These are phyloP conservation scores for Aphanomyces astaci DNA, from an alignment of 352 stramenopile species.

Conservation along the genomic window DNA sequence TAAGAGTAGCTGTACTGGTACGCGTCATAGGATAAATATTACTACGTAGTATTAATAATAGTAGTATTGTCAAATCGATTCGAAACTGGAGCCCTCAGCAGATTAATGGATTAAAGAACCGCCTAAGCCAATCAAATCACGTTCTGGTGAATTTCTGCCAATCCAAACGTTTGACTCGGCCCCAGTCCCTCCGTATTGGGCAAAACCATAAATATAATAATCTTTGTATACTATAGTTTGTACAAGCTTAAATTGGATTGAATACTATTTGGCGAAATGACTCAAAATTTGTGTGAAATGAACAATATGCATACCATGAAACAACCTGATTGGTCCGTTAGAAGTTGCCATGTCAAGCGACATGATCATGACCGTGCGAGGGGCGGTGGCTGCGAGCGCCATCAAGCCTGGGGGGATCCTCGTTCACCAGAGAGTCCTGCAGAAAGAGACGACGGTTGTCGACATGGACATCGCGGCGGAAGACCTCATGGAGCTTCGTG, in stretches of 20 bases:
- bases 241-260: background rate
- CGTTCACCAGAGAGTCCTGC: constrained; percentile 1
- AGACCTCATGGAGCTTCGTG: constrained; percentile 47
- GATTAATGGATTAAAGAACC: too few relatives aligned
- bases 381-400: constrained; percentile 32
- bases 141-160: too few relatives aligned
- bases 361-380: constrained; percentile 50
- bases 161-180: too few relatives aligned
- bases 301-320: too few relatives aligned
- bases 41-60: too few relatives aligned
- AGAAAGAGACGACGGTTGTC: constrained; percentile 1
- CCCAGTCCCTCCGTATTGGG: too few relatives aligned
- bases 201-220: too few relatives aligned
- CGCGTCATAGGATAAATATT: background rate
- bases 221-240: background rate
- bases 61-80: too few relatives aligned
- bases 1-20: background rate
- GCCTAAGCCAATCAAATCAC: too few relatives aligned
- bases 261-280: too few relatives aligned
- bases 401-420: constrained; percentile 26
- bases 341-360: background rate
- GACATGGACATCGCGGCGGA: constrained; percentile 25
- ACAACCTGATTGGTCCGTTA: background rate
- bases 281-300: too few relatives aligned
- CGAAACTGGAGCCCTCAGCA: too few relatives aligned